Evolutionary conservation across 306 rosid genomes (phyloP), one percentile per base, ranked within the genome.

Genomic region (Rosa lucieae): DNA sequence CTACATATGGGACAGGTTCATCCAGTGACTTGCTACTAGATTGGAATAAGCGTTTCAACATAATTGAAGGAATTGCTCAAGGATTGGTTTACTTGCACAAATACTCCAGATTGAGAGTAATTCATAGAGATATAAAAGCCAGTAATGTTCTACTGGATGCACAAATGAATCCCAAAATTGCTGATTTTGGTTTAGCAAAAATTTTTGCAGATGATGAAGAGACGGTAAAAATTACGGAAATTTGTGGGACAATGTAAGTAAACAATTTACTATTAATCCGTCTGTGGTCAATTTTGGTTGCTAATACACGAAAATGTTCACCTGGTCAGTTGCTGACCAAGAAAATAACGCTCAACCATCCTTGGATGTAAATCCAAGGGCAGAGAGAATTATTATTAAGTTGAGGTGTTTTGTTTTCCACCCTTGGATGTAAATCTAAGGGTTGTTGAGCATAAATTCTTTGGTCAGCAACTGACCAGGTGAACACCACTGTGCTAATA

Each of bases 61-160:
- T 67, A 67, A 67, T 67, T 67, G 71, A 67, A 67, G 71, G 71
- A 67, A 67, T 39, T 8, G 26, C 71, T 39, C 71, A 67, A 67
- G 71, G 71, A 67, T 67, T 67, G 26, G 48, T 39, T 39, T 67
- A 39, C 71, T 67, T 18, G 47, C 71, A 67, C 47, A 40, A 67
- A 18, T 67, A 67, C 48, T 67, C 71, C 13, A 39, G 71, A 67
- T 2, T 39, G 14, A 67, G 48, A 67, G 7, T 67, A 67, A 67
- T 67, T 67, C 48, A 39, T 39, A 3, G 29, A 67, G 71, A 67
- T 67, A 0, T 67, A 18, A 67, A 67, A 67, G 10, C 26, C 2
- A 1, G 71, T 18, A 67, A 67, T 67, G 0, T 67, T 7, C 48
- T 67, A 39, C 29, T 67, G 17, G 71, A 67, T 67, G 48, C 5